Evolutionary conservation across 139 green algal genomes (phyloP), one percentile per base, ranked within the genome.

Genomic region (Ettlia oleoabundans): DNA sequence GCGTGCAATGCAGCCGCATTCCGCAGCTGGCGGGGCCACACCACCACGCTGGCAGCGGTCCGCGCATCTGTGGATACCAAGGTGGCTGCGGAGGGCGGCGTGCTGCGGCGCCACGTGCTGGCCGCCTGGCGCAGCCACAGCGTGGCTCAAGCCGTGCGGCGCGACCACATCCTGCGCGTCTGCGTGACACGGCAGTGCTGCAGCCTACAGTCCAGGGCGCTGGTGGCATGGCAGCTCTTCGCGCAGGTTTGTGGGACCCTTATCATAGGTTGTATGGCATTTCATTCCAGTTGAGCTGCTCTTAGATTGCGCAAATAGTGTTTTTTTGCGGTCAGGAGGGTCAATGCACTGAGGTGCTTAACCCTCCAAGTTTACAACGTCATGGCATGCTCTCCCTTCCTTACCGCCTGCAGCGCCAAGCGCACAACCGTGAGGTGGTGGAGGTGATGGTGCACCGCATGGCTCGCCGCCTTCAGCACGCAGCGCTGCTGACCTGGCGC

Each of bases 401-500:
- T 8, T 10, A 26, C 22, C 24, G 2, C 40, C 8, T 47, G 33
- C 73, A 80, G 73, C 73, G 73, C 35, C 73, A 67, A 35, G 53
- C 73, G 4, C 73, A 68, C 76, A 74, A 66, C 33, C 76, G 76
- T 26, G 76, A 74, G 68, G 84, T 82, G 6, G 52, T 86, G 72
- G 51, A 84, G 42, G 58, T 62, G 33, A 66, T 40, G 32, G 85
- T 89, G 38, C 76, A 86, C 21, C 74, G 81, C 30, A 53, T 76
- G 58, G 66, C 74, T 0, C 63, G 71, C n/a, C 42, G 55, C 33
- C 35, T 78, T 19, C 41, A 30, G 33, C 78, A 77, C 37, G 63
- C 63, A 8, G 70, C 83, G 28, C 67, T 86, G 51, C n/a, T 51
- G 22, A 69, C 76, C 40, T 90, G 86, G 85, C 53, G 28, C 22